Conservation (phyloP, 139 green algal species). For the Chlorella sp. region DNA sequence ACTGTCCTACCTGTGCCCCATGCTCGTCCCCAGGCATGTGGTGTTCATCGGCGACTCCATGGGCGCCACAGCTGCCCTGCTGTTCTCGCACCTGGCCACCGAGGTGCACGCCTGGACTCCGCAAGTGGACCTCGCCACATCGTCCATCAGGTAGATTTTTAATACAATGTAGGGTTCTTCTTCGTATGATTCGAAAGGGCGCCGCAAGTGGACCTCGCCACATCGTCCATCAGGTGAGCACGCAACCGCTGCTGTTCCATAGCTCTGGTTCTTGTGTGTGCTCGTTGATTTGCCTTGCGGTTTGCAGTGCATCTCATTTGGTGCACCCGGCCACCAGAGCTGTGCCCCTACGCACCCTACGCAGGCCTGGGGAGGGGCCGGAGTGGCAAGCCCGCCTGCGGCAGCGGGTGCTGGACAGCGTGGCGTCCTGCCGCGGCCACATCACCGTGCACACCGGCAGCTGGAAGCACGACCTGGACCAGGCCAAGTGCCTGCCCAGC, state of each 20-base stretch:
- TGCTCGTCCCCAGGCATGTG: constrained; percentile 60
- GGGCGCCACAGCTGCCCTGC: constrained; percentile 86
- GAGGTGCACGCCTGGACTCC: constrained; percentile 86
- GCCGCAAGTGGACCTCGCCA: constrained; percentile 74
- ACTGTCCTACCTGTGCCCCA: too few species aligned
- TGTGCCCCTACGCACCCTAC: too few species aligned
- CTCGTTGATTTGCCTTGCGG: too few species aligned
- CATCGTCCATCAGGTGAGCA: constrained; percentile 66
- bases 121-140: constrained; percentile 73
- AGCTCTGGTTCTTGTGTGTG: too few species aligned
- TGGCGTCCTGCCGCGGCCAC: constrained; percentile 31
- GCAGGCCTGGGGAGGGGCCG: neutral
- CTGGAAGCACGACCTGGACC: constrained; percentile 87
- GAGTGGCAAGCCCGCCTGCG: constrained; percentile 56
- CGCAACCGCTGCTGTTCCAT: too few species aligned
- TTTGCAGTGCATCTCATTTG: too few species aligned
- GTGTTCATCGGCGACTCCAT: constrained; percentile 95
- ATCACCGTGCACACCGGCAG: constrained; percentile 64
- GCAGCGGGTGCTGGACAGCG: constrained; percentile 46
- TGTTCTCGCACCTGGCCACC: constrained; percentile 84
- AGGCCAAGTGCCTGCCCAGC: constrained; percentile 47
- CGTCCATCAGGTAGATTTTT: constrained; percentile 57
- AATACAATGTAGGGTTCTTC: too few species aligned
- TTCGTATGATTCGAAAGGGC: too few species aligned
- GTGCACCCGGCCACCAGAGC: too few species aligned